A percentile compares a stretch with the other conserved stretches of the same genome.
phyloP scores from a whole-genome alignment of 305 asterid species.

The Vinca major region DNA sequence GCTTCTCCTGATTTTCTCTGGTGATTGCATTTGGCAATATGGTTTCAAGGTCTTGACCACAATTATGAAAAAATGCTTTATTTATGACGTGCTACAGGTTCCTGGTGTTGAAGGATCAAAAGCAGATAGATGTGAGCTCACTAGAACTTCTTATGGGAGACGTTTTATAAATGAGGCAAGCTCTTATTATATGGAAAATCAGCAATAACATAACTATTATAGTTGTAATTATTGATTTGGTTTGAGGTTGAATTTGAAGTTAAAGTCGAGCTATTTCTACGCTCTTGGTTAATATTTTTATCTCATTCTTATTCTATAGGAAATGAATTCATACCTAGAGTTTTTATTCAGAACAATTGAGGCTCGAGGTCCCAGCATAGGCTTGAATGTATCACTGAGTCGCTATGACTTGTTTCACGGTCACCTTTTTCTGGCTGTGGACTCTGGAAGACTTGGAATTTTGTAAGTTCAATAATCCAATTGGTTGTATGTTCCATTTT shows the following conservation, averaged over 20 bases:
- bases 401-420: slow-evolving; percentile 92
- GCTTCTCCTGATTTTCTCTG: not conserved
- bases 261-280: not conserved
- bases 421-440: slow-evolving; percentile 64
- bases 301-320: slow-evolving; percentile 44
- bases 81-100: slow-evolving; percentile 36
- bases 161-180: slow-evolving; percentile 54
- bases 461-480: slow-evolving; percentile 48
- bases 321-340: slow-evolving; percentile 59
- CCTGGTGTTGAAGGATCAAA: slow-evolving; percentile 77
- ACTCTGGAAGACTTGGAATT: slow-evolving; percentile 83
- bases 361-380: slow-evolving; percentile 66
- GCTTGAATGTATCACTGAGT: slow-evolving; percentile 59
- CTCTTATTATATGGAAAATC: not conserved
- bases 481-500: not conserved
- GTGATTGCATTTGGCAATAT: not conserved
- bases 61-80: not conserved
- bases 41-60: not conserved
- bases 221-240: not conserved
- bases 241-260: not conserved
- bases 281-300: slow-evolving; percentile 13
- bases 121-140: slow-evolving; percentile 62
- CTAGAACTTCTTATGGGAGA: slow-evolving; percentile 70
- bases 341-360: slow-evolving; percentile 54
- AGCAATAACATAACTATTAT: not conserved